phyloP scores from a whole-genome alignment of 2,329 filamentous ascomycete species.

The Chaetothyriales sp. region DNA sequence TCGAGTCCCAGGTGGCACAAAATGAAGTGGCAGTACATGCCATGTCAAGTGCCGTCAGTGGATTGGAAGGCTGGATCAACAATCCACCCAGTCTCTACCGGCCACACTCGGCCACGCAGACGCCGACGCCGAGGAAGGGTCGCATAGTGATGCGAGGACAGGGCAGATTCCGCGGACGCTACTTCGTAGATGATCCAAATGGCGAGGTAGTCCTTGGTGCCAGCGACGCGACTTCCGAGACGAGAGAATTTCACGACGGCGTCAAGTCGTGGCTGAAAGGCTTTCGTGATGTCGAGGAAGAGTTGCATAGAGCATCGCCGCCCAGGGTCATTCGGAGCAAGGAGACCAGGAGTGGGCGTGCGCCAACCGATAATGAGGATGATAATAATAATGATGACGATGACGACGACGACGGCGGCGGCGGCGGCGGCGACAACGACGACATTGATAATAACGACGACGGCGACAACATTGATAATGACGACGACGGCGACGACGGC shows the following conservation, averaged over 20 bases:
- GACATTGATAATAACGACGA: too few relatives aligned
- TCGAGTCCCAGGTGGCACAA: slow-evolving; percentile 8
- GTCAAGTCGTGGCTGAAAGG: slow-evolving; percentile 31
- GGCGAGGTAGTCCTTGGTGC: slow-evolving; percentile 1
- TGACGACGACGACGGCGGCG: too few relatives aligned
- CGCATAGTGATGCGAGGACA: slow-evolving; percentile 13
- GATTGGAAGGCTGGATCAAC: slow-evolving; percentile 19
- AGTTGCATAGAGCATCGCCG: slow-evolving; percentile 14
- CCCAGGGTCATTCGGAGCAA: background rate
- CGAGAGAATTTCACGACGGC: slow-evolving; percentile 23
- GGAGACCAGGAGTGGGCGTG: slow-evolving; percentile 1
- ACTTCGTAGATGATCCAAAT: slow-evolving; percentile 14
- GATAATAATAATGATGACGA: background rate
- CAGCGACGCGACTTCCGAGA: slow-evolving; percentile 4
- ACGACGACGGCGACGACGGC: too few relatives aligned
- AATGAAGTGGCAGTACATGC: slow-evolving; percentile 17
- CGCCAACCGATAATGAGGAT: background rate
- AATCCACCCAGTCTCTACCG: slow-evolving; percentile 8
- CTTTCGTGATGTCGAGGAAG: slow-evolving; percentile 31
- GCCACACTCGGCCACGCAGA: background rate
- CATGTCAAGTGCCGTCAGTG: slow-evolving; percentile 19
- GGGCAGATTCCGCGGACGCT: slow-evolving; percentile 18
- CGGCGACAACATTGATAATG: too few relatives aligned
- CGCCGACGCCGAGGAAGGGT: slow-evolving; percentile 2
- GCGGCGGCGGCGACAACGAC: too few relatives aligned